Evolutionary conservation across 495 filamentous ascomycete genomes (phyloP).

Genomic region (Lepidopterella palustris): DNA sequence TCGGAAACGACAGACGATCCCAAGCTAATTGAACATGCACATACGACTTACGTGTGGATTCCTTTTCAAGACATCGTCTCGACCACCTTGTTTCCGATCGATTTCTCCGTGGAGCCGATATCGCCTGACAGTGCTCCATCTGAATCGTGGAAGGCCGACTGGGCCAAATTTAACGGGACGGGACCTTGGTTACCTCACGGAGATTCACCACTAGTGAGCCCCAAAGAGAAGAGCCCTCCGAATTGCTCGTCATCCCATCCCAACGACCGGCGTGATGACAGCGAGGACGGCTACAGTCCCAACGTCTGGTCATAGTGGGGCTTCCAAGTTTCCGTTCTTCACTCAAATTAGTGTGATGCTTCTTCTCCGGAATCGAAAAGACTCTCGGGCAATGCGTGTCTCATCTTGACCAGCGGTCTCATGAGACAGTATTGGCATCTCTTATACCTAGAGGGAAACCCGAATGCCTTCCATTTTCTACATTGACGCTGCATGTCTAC

Average conservation of each 20-base stretch:
- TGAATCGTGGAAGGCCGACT: not conserved
- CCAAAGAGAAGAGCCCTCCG: not conserved
- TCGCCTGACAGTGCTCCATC: not conserved
- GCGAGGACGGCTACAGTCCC: not conserved
- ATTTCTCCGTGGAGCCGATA: not conserved
- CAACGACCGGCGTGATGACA: not conserved
- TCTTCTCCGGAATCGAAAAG: too few relatives aligned
- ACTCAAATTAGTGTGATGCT: too few relatives aligned
- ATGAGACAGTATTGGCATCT: too few relatives aligned
- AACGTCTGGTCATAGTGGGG: not conserved
- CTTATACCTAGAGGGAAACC: too few relatives aligned
- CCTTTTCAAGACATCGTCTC: not conserved
- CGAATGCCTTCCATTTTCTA: too few relatives aligned
- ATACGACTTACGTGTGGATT: not conserved
- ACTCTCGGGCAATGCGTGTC: too few relatives aligned
- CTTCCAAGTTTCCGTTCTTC: too few relatives aligned
- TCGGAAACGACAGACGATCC: not conserved
- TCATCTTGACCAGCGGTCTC: too few relatives aligned
- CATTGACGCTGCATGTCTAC: too few relatives aligned
- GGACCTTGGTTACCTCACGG: not conserved
- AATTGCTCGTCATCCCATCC: not conserved
- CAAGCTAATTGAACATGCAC: not conserved
- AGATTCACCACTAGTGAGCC: not conserved
- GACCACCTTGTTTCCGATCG: not conserved
- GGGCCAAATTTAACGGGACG: not conserved